Percentiles rank a stretch among this genome's conserved stretches.
Evolutionary conservation across 2,329 filamentous ascomycete species (phyloP).

Genomic region (Cercospora sp.): DNA sequence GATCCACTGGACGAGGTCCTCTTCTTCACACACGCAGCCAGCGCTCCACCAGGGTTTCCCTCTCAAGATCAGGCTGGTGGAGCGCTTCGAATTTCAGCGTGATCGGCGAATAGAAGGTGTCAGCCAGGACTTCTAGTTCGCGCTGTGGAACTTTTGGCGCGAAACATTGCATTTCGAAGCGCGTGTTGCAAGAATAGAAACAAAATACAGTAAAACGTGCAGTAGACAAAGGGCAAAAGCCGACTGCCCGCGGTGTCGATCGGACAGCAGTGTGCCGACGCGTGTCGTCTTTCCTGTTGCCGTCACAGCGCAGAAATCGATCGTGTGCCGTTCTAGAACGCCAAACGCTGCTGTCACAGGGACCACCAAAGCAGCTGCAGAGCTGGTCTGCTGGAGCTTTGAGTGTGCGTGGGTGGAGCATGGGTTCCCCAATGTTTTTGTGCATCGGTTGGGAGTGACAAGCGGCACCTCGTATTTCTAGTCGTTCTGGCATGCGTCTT

Average conservation of each 20-base stretch:
- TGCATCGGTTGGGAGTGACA: constrained; percentile 10
- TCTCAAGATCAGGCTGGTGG: neutral
- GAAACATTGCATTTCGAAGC: neutral
- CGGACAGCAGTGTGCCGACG: constrained; percentile 2
- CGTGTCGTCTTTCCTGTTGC: constrained; percentile 5
- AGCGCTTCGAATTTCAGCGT: neutral
- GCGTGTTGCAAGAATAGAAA: constrained; percentile 1
- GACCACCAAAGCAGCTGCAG: neutral
- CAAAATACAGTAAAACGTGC: neutral
- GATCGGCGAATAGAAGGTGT: constrained; percentile 11
- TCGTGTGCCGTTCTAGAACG: constrained; percentile 2
- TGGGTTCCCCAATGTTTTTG: neutral
- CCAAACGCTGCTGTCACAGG: neutral
- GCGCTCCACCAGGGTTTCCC: neutral
- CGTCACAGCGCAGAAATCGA: constrained; percentile 6
- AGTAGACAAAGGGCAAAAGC: neutral
- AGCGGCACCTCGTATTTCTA: neutral
- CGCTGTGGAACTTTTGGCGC: neutral
- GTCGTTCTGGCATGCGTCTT: neutral
- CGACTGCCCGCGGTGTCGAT: neutral
- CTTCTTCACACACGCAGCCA: neutral
- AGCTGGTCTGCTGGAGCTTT: neutral
- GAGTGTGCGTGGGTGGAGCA: neutral
- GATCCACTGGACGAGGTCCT: neutral
- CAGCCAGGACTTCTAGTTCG: neutral